Conservation (phyloP, 305 asterid genomes). For the Fraxinus nigra region DNA sequence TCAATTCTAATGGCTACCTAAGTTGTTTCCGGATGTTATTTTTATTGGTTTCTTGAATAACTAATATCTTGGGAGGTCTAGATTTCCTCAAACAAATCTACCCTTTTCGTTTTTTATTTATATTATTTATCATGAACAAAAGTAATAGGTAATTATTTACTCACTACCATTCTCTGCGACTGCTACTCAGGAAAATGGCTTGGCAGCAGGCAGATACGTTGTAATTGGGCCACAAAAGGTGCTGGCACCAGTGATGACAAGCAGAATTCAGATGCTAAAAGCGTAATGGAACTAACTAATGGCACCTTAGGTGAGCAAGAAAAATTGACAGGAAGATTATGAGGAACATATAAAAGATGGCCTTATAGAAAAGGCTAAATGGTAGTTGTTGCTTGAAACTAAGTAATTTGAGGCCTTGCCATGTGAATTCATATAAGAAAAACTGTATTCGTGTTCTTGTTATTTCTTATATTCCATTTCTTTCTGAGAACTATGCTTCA, state of each 20-base stretch:
- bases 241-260: slow-evolving; percentile 74
- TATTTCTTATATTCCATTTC: background rate
- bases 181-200: slow-evolving; percentile 75
- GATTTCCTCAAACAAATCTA: background rate
- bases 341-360: background rate
- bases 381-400: background rate
- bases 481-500: slow-evolving; percentile 3
- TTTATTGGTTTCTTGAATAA: background rate
- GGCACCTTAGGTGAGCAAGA: slow-evolving; percentile 65
- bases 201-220: slow-evolving; percentile 94
- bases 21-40: too few species aligned
- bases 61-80: background rate
- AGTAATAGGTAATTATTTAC: background rate
- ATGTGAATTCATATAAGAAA: background rate
- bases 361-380: background rate
- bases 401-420: background rate
- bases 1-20: too few species aligned
- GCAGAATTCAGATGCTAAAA: slow-evolving; percentile 67
- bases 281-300: slow-evolving; percentile 71
- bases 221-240: slow-evolving; percentile 97
- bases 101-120: background rate
- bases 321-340: background rate
- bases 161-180: slow-evolving; percentile 13
- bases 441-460: background rate
- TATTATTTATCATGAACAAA: background rate